Evolutionary conservation across 768 basidiomycete species (phyloP), one percentile per base, ranked within the genome.

Genomic region (Macrolepiota dolichaula): DNA sequence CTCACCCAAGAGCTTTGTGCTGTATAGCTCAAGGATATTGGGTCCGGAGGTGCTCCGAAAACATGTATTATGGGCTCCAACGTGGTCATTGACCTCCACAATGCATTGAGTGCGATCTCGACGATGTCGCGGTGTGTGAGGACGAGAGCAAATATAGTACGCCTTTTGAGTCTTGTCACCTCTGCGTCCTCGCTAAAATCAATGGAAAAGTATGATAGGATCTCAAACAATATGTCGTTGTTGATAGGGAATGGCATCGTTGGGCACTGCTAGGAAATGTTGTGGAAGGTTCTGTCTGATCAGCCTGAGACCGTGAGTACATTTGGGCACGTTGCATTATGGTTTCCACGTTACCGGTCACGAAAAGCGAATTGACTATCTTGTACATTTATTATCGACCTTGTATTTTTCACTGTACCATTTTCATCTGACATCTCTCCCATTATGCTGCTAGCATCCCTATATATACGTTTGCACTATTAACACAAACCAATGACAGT

Each of bases 81-180:
- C 27, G 0, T 59, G 55, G n/a, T n/a, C n/a, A n/a, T n/a, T n/a
- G n/a, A n/a, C n/a, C n/a, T n/a, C n/a, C n/a, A n/a, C n/a, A n/a
- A 3, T 49, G 62, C 22, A 24, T 19, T 19, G n/a, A 25, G 46
- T 1, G 22, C 22, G 3, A 47, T 47, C 46, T 47, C 22, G n/a
- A 22, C 11, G 24, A 47, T 17, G 10, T 4, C 22, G 22, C 1
- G 11, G 22, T 11, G 4, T 4, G 22, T 47, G n/a, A 47, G 12
- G 9, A 42, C 52, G 1, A 49, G 44, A 22, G 70, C 76, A 42
- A 76, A 75, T 54, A 66, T 76, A 9, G 72, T 17, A 57, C 7
- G n/a, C n/a, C 7, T 19, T 11, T 47, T 74, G n/a, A 62, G 56
- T 0, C 40, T 73, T 4, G 52, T 68, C 0, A 63, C 70, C 0